These are phyloP conservation scores for Nicotiana paniculata DNA, from an alignment of 257 asterid genomes.

Conservation along the genomic window DNA sequence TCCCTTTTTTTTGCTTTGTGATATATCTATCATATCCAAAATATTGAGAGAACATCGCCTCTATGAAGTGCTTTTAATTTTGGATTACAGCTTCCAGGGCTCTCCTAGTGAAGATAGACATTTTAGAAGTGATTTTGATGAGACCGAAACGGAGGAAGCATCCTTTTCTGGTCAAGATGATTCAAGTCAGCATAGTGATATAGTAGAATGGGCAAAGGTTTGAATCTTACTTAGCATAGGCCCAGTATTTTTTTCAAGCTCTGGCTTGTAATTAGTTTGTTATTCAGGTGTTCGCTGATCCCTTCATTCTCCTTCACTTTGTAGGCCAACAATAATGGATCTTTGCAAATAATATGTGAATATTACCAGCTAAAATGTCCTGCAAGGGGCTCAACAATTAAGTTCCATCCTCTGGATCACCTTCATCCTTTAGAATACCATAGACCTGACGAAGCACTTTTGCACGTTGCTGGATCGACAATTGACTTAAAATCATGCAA, in stretches of 20 bases:
- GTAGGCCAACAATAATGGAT: constrained; percentile 79
- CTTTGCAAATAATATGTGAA: constrained; percentile 81
- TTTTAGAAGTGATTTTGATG: constrained; percentile 68
- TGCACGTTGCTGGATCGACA: constrained; percentile 71
- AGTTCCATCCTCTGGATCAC: constrained; percentile 89
- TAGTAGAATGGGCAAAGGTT: constrained; percentile 98
- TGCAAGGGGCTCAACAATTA: constrained; percentile 64
- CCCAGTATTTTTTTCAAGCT: neutral
- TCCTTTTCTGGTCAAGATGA: constrained; percentile 89
- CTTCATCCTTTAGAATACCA: constrained; percentile 82
- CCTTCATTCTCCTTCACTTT: constrained; percentile 9
- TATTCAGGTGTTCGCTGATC: constrained; percentile 12
- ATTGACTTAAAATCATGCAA: constrained; percentile 79
- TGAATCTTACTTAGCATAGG: constrained; percentile 9
- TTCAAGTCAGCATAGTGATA: constrained; percentile 70
- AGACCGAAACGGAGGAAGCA: constrained; percentile 77
- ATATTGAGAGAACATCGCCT: neutral
- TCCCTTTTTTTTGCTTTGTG: neutral
- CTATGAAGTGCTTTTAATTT: neutral
- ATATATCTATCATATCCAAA: neutral
- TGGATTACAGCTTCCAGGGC: constrained; percentile 60
- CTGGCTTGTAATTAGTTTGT: constrained; percentile 6
- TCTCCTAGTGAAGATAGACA: constrained; percentile 81
- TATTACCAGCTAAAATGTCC: constrained; percentile 71
- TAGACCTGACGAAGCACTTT: constrained; percentile 68